phyloP scores from a whole-genome alignment of 129 eudicot species.

The Glebionis coronaria region DNA sequence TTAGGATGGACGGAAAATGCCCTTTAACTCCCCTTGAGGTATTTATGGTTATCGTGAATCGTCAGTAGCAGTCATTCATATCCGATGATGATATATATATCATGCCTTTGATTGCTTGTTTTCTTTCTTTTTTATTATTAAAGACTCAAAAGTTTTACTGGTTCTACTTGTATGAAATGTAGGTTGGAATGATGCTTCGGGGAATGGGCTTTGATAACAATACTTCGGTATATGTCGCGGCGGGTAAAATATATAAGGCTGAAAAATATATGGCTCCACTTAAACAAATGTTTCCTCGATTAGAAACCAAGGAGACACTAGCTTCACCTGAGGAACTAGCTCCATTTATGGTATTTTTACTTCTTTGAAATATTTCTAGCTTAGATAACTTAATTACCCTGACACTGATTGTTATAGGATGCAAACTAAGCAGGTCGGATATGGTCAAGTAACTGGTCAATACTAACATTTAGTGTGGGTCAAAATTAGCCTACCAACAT shows the following conservation, averaged over 20 bases:
- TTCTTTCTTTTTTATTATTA: slow-evolving; percentile 5
- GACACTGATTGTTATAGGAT: neutral
- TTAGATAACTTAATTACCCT: slow-evolving; percentile 7
- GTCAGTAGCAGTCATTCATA: neutral
- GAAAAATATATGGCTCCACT: slow-evolving; percentile 93
- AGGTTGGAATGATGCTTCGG: slow-evolving; percentile 99
- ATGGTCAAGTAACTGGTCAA: neutral
- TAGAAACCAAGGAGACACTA: slow-evolving; percentile 79
- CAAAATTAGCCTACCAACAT: neutral
- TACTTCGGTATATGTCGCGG: slow-evolving; percentile 87
- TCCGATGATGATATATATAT: neutral
- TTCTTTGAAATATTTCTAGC: neutral
- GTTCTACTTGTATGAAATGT: slow-evolving; percentile 22
- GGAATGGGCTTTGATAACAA: slow-evolving; percentile 98
- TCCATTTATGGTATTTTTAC: slow-evolving; percentile 62
- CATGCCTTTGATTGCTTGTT: neutral
- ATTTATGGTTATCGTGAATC: slow-evolving; percentile 6
- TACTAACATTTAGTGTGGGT: neutral
- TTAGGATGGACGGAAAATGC: slow-evolving; percentile 93
- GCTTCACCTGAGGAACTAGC: slow-evolving; percentile 91
- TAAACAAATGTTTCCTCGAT: slow-evolving; percentile 85
- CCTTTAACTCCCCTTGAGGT: slow-evolving; percentile 99
- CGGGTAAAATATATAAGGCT: slow-evolving; percentile 90
- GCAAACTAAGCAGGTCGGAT: neutral
- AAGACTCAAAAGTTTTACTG: neutral